Percentiles rank a stretch among this genome's conserved stretches.
Evolutionary conservation across 83 land plant species (phyloP).

Genomic region (Picea engelmannii): DNA sequence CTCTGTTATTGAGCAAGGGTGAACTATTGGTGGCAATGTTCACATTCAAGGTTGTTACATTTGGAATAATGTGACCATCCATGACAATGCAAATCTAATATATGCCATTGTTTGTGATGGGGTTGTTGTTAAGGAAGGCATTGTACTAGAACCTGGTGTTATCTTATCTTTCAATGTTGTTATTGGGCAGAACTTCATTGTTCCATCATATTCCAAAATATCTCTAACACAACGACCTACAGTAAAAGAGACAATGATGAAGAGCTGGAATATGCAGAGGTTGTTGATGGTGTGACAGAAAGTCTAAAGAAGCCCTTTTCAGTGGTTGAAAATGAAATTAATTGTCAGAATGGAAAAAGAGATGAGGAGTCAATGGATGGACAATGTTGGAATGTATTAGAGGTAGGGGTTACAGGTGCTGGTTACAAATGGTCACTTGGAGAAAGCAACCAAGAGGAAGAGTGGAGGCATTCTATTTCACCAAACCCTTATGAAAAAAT

Average conservation of each 20-base stretch:
- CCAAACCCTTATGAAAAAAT: conserved; percentile 72
- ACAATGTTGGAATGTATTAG: too few species aligned
- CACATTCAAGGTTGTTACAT: conserved; percentile 81
- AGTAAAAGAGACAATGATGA: too few species aligned
- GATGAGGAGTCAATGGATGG: too few species aligned
- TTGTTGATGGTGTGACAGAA: too few species aligned
- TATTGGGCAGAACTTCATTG: too few species aligned
- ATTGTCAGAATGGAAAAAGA: too few species aligned
- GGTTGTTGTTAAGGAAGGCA: conserved; percentile 47
- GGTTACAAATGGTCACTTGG: conserved; percentile 80
- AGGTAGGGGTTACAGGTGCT: conserved; percentile 47
- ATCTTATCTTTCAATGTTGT: not conserved
- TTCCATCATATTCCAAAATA: too few species aligned
- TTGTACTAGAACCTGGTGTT: conserved; percentile 33
- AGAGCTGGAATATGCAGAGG: too few species aligned
- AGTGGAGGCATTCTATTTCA: conserved; percentile 93
- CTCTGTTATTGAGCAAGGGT: conserved; percentile 83
- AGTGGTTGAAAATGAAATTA: too few species aligned
- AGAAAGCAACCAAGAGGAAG: conserved; percentile 80
- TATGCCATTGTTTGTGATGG: conserved; percentile 92
- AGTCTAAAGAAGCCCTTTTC: too few species aligned
- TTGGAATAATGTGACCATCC: conserved; percentile 86
- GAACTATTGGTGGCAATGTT: conserved; percentile 85
- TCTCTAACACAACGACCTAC: too few species aligned
- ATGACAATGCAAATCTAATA: conserved; percentile 64